Evolutionary conservation across 345 rosid genomes (phyloP), one percentile per base, ranked within the genome.

Genomic region (Trapa bicornis): DNA sequence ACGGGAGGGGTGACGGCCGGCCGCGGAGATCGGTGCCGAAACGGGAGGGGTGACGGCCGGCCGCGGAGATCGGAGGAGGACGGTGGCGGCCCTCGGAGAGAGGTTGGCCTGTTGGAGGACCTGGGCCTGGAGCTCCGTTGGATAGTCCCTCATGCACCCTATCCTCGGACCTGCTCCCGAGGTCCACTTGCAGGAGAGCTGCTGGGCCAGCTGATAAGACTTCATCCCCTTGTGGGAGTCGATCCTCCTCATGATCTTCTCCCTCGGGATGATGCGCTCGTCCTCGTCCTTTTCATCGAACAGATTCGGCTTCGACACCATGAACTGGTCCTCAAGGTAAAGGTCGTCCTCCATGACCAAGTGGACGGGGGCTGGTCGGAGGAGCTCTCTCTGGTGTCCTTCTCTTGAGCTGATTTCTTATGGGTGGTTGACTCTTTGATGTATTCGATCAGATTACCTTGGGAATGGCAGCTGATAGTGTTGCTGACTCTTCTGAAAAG

Each of bases 91-190:
- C 70, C 87, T 78, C 64, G 99, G 99, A 48, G 96, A 86, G 84
- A 91, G 74, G 33, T 85, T 70, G 47, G 86, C 87, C 39, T 79
- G 82, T 79, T 94, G 96, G 57, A 94, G 75, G 68, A 87, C 89
- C 72, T 73, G 71, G 57, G 79, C 75, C 39, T 84, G 95, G 68
- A 94, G 92, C 78, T 94, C 96, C 4, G 85, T 60, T 11, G 97
- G 99, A 67, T 91, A 94, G 64, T 94, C 97, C 75, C 92, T 87
- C 95, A 94, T 87, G 79, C 97, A 89, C 41, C 99, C 88, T 41
- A 94, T 94, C 47, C 99, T 76, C 1, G 99, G 95, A 3, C 99
- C 99, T 2, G 89, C 99, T 6, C 99, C 97, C 0, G 97, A 89
- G 0, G 86, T 84, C 99, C 99, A 94, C 75, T 72, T 86, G 3